Conservation (phyloP, 2,329 filamentous ascomycete species). For the Diaporthe capsici region DNA sequence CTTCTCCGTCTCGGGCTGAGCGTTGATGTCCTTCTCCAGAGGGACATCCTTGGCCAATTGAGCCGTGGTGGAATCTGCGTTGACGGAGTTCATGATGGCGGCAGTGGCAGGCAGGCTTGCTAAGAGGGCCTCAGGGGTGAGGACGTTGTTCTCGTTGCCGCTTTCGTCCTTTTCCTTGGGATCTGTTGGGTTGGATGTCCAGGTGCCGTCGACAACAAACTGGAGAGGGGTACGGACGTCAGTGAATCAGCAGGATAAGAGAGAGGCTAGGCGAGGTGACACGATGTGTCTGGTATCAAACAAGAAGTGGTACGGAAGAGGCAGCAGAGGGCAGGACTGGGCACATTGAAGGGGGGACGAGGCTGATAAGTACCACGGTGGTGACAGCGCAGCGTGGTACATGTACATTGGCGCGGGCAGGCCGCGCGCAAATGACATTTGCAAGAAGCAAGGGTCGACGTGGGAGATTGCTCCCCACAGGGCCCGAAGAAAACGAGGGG, state of each 20-base stretch:
- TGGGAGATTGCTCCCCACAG: slow-evolving; percentile 32
- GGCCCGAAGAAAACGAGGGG: slow-evolving; percentile 33
- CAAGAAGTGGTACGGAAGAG: slow-evolving; percentile 19
- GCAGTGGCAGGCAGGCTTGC: slow-evolving; percentile 61
- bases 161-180: slow-evolving; percentile 86
- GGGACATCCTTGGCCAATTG: slow-evolving; percentile 75
- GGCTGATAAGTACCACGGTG: slow-evolving; percentile 36
- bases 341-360: slow-evolving; percentile 7
- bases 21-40: slow-evolving; percentile 62
- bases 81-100: slow-evolving; percentile 72
- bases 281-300: slow-evolving; percentile 11
- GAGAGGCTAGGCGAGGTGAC: not conserved
- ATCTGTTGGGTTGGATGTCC: slow-evolving; percentile 85
- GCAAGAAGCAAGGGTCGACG: slow-evolving; percentile 36
- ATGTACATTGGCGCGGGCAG: slow-evolving; percentile 25
- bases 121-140: slow-evolving; percentile 80
- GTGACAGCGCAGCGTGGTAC: slow-evolving; percentile 28
- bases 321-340: slow-evolving; percentile 5
- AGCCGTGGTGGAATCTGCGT: slow-evolving; percentile 79
- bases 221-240: slow-evolving; percentile 56
- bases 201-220: slow-evolving; percentile 96
- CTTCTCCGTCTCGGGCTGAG: slow-evolving; percentile 44
- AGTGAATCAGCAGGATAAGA: slow-evolving; percentile 40
- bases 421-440: slow-evolving; percentile 26
- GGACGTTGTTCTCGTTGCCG: slow-evolving; percentile 94